Conservation (phyloP, 345 rosid genomes). For the Eucalyptus viminalis region DNA sequence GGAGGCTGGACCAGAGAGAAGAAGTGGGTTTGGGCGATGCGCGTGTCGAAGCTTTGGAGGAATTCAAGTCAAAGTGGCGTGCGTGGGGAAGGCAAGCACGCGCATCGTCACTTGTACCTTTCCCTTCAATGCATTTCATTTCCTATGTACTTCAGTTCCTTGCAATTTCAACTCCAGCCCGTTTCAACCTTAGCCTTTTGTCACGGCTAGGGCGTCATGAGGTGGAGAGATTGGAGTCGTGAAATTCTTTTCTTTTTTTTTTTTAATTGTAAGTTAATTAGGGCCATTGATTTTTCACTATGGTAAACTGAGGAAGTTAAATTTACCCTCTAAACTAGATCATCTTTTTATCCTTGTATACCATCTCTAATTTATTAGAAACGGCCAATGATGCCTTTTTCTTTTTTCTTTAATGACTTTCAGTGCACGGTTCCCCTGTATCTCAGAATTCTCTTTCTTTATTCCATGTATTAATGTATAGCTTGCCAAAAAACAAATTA, state of each 20-base stretch:
- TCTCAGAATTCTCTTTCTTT: not conserved
- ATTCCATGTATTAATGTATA: not conserved
- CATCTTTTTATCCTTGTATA: not conserved
- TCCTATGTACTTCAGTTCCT: not conserved
- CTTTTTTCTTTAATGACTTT: not conserved
- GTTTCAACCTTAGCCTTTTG: not conserved
- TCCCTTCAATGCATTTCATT: not conserved
- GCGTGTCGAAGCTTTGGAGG: not conserved
- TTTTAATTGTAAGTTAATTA: not conserved
- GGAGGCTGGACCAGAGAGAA: not conserved
- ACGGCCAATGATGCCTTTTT: not conserved
- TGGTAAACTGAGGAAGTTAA: not conserved
- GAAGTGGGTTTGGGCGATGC: not conserved
- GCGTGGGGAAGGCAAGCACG: not conserved
- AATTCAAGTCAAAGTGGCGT: not conserved
- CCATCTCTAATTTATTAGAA: not conserved
- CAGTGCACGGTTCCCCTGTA: not conserved
- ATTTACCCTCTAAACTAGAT: not conserved
- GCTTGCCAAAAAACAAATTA: not conserved
- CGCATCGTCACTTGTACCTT: not conserved
- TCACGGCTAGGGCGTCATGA: not conserved
- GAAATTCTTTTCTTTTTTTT: accelerated
- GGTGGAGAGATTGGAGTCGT: not conserved
- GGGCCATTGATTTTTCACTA: not conserved
- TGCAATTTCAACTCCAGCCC: not conserved